Evolutionary conservation across 1,284 basidiomycete species (phyloP), one percentile per base, ranked within the genome.

Genomic region (Cryptococcus sp.): DNA sequence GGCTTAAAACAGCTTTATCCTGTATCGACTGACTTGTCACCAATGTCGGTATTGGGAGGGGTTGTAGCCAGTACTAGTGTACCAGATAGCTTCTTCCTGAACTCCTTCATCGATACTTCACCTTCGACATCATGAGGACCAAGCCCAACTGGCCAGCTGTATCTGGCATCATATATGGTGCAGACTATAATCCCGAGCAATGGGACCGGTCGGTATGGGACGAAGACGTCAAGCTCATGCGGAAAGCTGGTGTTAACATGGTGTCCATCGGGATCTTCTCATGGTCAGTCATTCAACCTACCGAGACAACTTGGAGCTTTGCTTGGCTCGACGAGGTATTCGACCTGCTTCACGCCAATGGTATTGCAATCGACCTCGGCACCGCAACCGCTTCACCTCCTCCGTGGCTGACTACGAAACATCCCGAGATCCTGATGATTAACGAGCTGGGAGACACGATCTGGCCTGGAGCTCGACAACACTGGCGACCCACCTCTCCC

Each of bases 161-260:
- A 39, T 14, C 36, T 7, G 36, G 36, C 14, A 39, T 39, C 36
- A 39, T 39, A 4, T 39, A 7, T 39, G 54, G 54, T 16, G 54
- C 45, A 19, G 54, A 56, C 48, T 56, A 56, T 39, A 56, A 56
- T 36, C 54, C 54, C 7, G 54, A 56, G 40, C 54, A 56, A 32
- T 56, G 54, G 54, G 24, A 45, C 14, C 31, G 47, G 22, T 13
- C 14, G 9, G 40, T 47, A 21, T 56, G 54, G 54, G 40, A 56
- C 14, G 54, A 56, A 36, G 54, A 56, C 37, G 45, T 52, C 46
- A 36, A 25, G 46, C 41, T 56, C 36, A 56, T 56, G 54, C 47
- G 39, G 9, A 28, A 47, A 22, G 54, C 54, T 16, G 50, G 50
- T 10, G 54, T 56, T 34, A 56, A 56, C 37, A 39, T 56, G 23